Base-by-base conservation (phyloP, 1,139 yeast species). In the Lodderomyces orthopsilosis region DNA sequence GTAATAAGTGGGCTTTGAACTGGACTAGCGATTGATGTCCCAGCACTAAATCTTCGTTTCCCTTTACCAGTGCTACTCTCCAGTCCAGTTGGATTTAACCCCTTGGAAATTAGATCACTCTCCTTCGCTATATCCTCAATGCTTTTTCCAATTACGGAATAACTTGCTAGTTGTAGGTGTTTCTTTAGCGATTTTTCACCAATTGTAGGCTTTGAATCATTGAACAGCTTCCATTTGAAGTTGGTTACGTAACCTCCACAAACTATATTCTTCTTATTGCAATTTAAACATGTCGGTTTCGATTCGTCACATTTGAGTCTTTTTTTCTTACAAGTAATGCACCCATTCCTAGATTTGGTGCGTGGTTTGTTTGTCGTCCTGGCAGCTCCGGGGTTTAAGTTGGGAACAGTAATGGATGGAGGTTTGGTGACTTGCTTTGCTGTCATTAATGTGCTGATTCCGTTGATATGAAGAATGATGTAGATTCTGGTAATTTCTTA, bases 271-370 rank as follows among this genome's bases (percentile, higher is more conserved):
- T 89, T 76, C 51, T 85, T 83, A 43, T 70, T 65, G 62, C 98
- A 91, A 62, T 89, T 89, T 30, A 71, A 70, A 61, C 98, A 91
- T 10, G 69, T 61, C 0, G 97, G 97, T 52, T 83, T 85, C 0
- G 74, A 70, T 62, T 91, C 98, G 61, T 91, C 97, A 68, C 98
- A 91, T 60, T 91, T 91, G 37, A 91, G 95, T 43, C 97, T 70
- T 53, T 96, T 77, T 52, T 79, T 76, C 58, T 91, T 91, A 64
- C 98, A 91, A 1, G 95, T 87, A 38, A 81, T 76, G 62, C 98
- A 91, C 0, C 98, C 98, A 41, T 80, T 79, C 46, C 95, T 75
- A 22, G 95, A 85, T 62, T 91, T 91, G 6, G 51, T 44, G 34
- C 44, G 34, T 30, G 17, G 15, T 13, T 27, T 27, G 9, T 5